These are phyloP conservation scores for Schwanniomyces vanrijiae DNA, from an alignment of 805 yeast genomes.

Conservation along the genomic window DNA sequence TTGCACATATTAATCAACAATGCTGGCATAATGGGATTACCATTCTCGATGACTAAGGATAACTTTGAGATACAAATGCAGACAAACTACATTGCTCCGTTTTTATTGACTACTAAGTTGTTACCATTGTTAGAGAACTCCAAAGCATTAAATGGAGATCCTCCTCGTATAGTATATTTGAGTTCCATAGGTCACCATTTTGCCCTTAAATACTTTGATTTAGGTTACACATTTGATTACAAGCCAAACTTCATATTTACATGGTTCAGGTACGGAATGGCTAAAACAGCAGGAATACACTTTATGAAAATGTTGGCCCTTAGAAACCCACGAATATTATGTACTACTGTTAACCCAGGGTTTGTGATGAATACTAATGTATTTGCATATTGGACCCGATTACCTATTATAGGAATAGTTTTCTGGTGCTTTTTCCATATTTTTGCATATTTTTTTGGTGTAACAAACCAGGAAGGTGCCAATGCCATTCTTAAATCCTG, in stretches of 20 bases:
- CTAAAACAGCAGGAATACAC: constrained; percentile 79
- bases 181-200: constrained; percentile 67
- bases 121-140: constrained; percentile 51
- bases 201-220: constrained; percentile 46
- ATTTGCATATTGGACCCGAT: constrained; percentile 72
- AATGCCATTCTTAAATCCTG: constrained; percentile 64
- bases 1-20: constrained; percentile 69
- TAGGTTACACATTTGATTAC: constrained; percentile 51
- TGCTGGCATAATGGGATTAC: constrained; percentile 82
- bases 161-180: constrained; percentile 60
- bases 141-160: constrained; percentile 20
- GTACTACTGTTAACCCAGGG: constrained; percentile 78
- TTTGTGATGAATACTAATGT: constrained; percentile 79
- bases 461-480: constrained; percentile 69
- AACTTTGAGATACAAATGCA: constrained; percentile 80
- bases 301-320: constrained; percentile 62
- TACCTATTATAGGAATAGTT: constrained; percentile 73
- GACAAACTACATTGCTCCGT: constrained; percentile 75
- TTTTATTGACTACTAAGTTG: constrained; percentile 62
- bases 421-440: constrained; percentile 73
- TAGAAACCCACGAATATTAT: constrained; percentile 63
- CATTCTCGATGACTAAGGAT: constrained; percentile 61
- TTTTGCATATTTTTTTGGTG: constrained; percentile 69
- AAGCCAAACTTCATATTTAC: constrained; percentile 69
- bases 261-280: constrained; percentile 74